phyloP scores from a whole-genome alignment of 2,329 filamentous ascomycete genomes.

The Scopulariopsis brevicaulis region DNA sequence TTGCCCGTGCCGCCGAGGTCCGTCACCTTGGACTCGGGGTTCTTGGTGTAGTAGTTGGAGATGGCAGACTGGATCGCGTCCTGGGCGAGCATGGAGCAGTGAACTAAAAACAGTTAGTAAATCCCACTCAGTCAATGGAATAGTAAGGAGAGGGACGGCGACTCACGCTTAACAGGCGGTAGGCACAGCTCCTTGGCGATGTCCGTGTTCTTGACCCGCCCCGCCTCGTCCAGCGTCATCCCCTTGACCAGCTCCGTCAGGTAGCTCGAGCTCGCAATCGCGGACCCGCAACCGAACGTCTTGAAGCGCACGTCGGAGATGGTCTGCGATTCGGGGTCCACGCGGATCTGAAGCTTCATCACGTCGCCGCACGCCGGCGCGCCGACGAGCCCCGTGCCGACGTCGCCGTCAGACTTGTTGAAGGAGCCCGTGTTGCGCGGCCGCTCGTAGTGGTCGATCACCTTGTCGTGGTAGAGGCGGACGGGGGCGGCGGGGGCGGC shows the following conservation, averaged over 20 bases:
- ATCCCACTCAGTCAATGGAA: not conserved
- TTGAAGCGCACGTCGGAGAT: constrained; percentile 97
- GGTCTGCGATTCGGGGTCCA: constrained; percentile 76
- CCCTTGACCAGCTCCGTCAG: constrained; percentile 92
- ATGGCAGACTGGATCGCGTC: constrained; percentile 89
- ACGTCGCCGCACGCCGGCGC: constrained; percentile 84
- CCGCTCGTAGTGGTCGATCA: constrained; percentile 37
- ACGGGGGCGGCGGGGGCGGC: not conserved
- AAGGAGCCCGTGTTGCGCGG: constrained; percentile 45
- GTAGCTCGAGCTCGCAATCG: constrained; percentile 91
- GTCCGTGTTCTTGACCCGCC: constrained; percentile 89
- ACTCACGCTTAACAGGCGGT: constrained; percentile 76
- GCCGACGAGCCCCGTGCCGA: constrained; percentile 85
- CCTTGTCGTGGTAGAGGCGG: constrained; percentile 5
- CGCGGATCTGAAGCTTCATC: constrained; percentile 72
- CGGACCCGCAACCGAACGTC: constrained; percentile 90
- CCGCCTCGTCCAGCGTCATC: constrained; percentile 89
- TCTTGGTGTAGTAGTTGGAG: constrained; percentile 82
- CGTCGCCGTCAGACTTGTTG: constrained; percentile 66
- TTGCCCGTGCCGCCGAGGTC: constrained; percentile 64
- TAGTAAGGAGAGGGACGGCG: not conserved
- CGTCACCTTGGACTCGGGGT: constrained; percentile 40
- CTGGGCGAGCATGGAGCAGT: constrained; percentile 87
- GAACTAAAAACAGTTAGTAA: constrained; percentile 38
- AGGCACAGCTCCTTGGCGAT: constrained; percentile 93